These are phyloP conservation scores for Calocybe gambosa DNA, from an alignment of 1,284 basidiomycete species.

Conservation along the genomic window DNA sequence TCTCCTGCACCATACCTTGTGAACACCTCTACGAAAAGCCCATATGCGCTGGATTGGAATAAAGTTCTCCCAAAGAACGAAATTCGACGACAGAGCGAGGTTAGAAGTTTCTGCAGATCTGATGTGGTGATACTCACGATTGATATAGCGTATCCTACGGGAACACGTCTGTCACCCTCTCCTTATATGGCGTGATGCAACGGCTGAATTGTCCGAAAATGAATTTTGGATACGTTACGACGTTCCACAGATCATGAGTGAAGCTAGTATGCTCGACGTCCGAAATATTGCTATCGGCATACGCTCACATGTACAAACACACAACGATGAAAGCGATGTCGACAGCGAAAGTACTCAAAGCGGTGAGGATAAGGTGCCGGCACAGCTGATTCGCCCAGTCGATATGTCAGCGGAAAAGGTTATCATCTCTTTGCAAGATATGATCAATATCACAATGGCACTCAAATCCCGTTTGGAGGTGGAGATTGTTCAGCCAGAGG, in stretches of 20 bases:
- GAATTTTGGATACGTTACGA: constrained; percentile 66
- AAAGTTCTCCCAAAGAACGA: constrained; percentile 63
- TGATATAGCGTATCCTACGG: constrained; percentile 56
- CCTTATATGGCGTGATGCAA: constrained; percentile 60
- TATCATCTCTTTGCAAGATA: constrained; percentile 61
- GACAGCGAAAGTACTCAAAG: constrained; percentile 3
- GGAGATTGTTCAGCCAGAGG: constrained; percentile 43
- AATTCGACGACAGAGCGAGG: constrained; percentile 65
- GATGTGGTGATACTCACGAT: constrained; percentile 1
- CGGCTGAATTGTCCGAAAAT: constrained; percentile 55
- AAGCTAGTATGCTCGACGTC: constrained; percentile 66
- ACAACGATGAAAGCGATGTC: constrained; percentile 8
- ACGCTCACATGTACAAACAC: constrained; percentile 20
- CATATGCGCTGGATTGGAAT: constrained; percentile 60
- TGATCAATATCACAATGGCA: constrained; percentile 62
- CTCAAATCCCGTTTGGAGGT: constrained; percentile 62
- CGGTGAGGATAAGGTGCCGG: constrained; percentile 8
- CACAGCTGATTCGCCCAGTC: constrained; percentile 23
- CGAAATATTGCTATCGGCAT: constrained; percentile 46
- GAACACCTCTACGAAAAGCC: constrained; percentile 41
- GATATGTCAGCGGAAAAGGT: constrained; percentile 29
- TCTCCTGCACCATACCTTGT: constrained; percentile 59
- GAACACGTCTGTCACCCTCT: constrained; percentile 70
- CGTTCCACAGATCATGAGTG: constrained; percentile 61
- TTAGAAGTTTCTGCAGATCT: constrained; percentile 22